Percentiles rank a stretch among this genome's conserved stretches.
Conservation (phyloP, 371 early-diverging fungal species). For the Circinella umbellata region DNA sequence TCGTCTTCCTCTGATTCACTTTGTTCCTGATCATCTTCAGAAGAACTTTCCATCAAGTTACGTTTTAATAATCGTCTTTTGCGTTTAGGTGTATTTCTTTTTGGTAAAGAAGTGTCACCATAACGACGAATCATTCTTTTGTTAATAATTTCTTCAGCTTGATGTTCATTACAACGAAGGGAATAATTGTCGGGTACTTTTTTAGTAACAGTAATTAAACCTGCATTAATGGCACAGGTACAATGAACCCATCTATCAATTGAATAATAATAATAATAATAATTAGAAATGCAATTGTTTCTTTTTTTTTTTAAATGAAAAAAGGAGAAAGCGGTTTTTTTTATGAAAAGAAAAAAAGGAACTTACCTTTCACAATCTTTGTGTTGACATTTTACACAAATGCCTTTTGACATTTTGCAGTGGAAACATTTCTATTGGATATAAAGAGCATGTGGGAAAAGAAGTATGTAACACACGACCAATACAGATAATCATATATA, state of each 20-base stretch:
- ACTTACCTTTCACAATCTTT: conserved; percentile 36
- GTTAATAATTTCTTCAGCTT: conserved; percentile 1
- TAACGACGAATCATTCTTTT: not conserved
- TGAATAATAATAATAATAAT: not conserved
- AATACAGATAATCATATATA: not conserved
- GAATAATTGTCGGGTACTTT: conserved; percentile 11
- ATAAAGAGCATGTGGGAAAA: not conserved
- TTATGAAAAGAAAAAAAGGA: not conserved
- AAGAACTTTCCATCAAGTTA: not conserved
- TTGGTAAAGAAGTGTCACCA: not conserved
- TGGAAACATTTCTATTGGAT: conserved; percentile 33
- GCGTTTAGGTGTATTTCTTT: not conserved
- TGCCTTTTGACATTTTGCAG: conserved; percentile 37
- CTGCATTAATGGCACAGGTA: conserved; percentile 28
- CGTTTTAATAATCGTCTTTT: not conserved
- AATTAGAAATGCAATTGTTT: not conserved
- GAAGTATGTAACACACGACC: not conserved
- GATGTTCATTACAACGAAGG: conserved; percentile 19
- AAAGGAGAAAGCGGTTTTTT: not conserved
- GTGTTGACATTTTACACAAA: conserved; percentile 42
- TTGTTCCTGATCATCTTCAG: conserved; percentile 8
- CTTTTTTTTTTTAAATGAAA: not conserved
- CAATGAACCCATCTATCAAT: conserved; percentile 20
- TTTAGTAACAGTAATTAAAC: conserved; percentile 14
- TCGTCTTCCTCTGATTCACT: conserved; percentile 11